Evolutionary conservation across 805 yeast genomes (phyloP).

Genomic region (Saturnispora saitoi): DNA sequence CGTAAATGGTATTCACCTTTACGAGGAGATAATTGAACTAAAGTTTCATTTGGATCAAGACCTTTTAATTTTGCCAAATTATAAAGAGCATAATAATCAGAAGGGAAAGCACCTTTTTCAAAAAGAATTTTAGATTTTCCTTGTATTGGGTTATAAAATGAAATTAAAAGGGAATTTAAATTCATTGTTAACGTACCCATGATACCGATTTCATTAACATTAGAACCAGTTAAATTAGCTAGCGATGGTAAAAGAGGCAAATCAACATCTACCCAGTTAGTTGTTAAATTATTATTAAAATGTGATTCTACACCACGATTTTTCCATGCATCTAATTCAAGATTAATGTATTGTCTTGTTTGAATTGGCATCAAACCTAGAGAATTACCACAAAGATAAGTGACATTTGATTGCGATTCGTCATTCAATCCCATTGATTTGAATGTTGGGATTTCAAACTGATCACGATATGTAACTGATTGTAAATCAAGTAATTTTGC

Average conservation of each 20-base stretch:
- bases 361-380: conserved; percentile 78
- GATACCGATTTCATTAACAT: conserved; percentile 67
- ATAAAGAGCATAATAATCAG: conserved; percentile 79
- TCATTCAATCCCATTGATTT: conserved; percentile 43
- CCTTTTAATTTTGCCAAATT: conserved; percentile 63
- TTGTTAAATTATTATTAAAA: conserved; percentile 43
- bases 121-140: conserved; percentile 61
- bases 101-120: conserved; percentile 86
- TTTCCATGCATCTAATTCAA: conserved; percentile 79
- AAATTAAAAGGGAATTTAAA: conserved; percentile 61
- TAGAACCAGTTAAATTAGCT: conserved; percentile 72
- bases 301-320: conserved; percentile 78
- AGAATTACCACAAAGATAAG: conserved; percentile 89
- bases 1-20: conserved; percentile 46
- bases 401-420: conserved; percentile 21
- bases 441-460: conserved; percentile 62
- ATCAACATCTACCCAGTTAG: conserved; percentile 81
- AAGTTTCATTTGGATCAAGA: conserved; percentile 39
- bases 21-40: conserved; percentile 60
- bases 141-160: conserved; percentile 65
- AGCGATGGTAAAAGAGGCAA: conserved; percentile 61
- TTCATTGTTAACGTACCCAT: conserved; percentile 84
- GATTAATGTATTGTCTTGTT: conserved; percentile 46
- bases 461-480: conserved; percentile 32
- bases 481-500: conserved; percentile 32